phyloP scores from a whole-genome alignment of 371 early-diverging fungal species.

The Mucor irregularis region DNA sequence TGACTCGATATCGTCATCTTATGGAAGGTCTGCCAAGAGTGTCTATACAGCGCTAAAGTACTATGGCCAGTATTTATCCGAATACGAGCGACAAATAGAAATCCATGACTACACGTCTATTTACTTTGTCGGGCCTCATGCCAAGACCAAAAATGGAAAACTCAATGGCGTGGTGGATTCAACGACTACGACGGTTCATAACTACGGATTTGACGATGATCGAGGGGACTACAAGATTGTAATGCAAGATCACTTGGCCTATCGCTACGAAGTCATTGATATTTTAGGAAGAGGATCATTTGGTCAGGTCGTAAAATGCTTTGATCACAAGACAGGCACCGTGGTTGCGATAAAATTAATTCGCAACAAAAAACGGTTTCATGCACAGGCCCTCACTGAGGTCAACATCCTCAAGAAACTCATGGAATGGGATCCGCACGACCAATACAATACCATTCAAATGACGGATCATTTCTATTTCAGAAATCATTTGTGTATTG shows the following conservation, averaged over 20 bases:
- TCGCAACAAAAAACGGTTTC: slow-evolving; percentile 85
- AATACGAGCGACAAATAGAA: slow-evolving; percentile 77
- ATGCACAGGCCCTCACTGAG: slow-evolving; percentile 85
- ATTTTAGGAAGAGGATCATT: slow-evolving; percentile 89
- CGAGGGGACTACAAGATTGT: slow-evolving; percentile 81
- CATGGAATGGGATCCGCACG: slow-evolving; percentile 63
- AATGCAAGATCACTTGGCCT: slow-evolving; percentile 75
- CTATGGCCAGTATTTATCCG: slow-evolving; percentile 53
- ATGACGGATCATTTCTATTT: slow-evolving; percentile 84
- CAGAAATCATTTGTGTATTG: slow-evolving; percentile 88
- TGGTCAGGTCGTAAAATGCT: slow-evolving; percentile 88
- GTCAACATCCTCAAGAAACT: slow-evolving; percentile 76
- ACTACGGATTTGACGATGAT: slow-evolving; percentile 83
- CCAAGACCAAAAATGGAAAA: slow-evolving; percentile 52
- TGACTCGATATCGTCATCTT: neutral
- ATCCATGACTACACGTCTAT: slow-evolving; percentile 74
- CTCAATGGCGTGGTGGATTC: slow-evolving; percentile 4
- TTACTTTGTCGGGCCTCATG: slow-evolving; percentile 81
- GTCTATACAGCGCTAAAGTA: slow-evolving; percentile 28
- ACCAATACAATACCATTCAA: slow-evolving; percentile 65
- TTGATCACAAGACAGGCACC: slow-evolving; percentile 72
- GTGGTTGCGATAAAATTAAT: slow-evolving; percentile 88
- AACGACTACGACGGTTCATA: slow-evolving; percentile 28
- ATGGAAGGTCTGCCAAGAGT: slow-evolving; percentile 32
- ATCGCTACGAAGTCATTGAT: slow-evolving; percentile 80